Evolutionary conservation across 2,329 filamentous ascomycete genomes (phyloP).

Genomic region (Cryphonectria carpinicola): DNA sequence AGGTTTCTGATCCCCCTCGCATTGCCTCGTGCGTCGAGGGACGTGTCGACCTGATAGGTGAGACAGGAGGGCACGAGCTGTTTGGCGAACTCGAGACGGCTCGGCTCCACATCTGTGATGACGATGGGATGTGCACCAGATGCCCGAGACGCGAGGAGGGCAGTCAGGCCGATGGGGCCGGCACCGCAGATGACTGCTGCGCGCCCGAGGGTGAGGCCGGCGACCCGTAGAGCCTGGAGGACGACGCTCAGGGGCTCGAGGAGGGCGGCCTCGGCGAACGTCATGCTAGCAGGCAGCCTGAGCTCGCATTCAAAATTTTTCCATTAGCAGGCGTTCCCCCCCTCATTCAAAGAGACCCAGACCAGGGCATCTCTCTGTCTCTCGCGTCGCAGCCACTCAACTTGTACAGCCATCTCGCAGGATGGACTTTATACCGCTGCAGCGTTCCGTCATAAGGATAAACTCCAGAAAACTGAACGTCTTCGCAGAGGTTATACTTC

Average conservation of each 20-base stretch:
- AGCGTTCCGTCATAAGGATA: constrained; percentile 65
- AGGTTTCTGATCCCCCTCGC: constrained; percentile 56
- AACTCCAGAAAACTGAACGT: constrained; percentile 64
- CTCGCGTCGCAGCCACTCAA: constrained; percentile 33
- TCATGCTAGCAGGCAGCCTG: constrained; percentile 58
- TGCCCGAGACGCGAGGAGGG: constrained; percentile 60
- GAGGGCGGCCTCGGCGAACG: constrained; percentile 62
- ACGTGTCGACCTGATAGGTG: constrained; percentile 57
- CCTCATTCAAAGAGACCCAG: constrained; percentile 19
- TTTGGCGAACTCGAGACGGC: constrained; percentile 60
- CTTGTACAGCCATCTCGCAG: constrained; percentile 63
- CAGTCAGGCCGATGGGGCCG: constrained; percentile 65
- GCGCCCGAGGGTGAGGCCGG: constrained; percentile 57
- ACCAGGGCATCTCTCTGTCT: background rate
- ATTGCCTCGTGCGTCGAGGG: constrained; percentile 52
- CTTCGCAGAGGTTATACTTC: constrained; percentile 66
- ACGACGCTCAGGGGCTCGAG: constrained; percentile 68
- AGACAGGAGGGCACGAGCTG: constrained; percentile 57
- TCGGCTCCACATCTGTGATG: constrained; percentile 64
- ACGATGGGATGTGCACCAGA: constrained; percentile 67
- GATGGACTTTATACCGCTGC: constrained; percentile 64
- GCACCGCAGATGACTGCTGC: constrained; percentile 63
- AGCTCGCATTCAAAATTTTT: background rate
- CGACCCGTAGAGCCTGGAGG: constrained; percentile 61
- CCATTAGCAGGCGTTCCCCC: background rate